Conservation (phyloP, 148 eudicot species). For the Vaccinium myrtillus region DNA sequence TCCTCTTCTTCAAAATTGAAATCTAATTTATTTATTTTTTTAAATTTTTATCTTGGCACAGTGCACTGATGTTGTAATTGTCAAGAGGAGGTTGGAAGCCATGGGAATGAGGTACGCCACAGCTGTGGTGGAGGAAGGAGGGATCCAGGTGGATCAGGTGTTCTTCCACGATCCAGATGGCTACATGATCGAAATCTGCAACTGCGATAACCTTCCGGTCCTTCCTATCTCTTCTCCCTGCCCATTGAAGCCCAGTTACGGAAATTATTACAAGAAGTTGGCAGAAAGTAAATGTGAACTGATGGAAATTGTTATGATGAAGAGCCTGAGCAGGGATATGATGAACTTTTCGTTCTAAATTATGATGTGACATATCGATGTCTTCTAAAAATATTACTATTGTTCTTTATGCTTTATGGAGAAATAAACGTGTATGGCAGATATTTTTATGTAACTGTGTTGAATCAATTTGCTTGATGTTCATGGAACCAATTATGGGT, state of each 20-base stretch:
- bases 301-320: constrained; percentile 34
- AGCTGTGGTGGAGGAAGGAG: constrained; percentile 31
- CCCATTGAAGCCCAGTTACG: constrained; percentile 15
- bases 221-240: constrained; percentile 29
- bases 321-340: constrained; percentile 34
- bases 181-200: constrained; percentile 41
- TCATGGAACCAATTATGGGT: not conserved
- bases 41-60: not conserved
- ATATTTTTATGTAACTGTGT: not conserved
- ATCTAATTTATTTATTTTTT: not conserved
- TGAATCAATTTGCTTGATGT: not conserved
- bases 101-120: constrained; percentile 26
- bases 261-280: constrained; percentile 16
- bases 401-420: not conserved
- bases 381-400: not conserved
- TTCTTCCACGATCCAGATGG: constrained; percentile 51
- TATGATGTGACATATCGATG: not conserved
- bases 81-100: constrained; percentile 31
- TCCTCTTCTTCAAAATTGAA: not conserved
- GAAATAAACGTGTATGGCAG: not conserved
- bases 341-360: constrained; percentile 30
- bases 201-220: constrained; percentile 37
- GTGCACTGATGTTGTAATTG: constrained; percentile 30
- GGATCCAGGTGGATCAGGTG: constrained; percentile 37
- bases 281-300: constrained; percentile 15